Evolutionary conservation across 345 rosid genomes (phyloP).

Genomic region (Trapa incisa): DNA sequence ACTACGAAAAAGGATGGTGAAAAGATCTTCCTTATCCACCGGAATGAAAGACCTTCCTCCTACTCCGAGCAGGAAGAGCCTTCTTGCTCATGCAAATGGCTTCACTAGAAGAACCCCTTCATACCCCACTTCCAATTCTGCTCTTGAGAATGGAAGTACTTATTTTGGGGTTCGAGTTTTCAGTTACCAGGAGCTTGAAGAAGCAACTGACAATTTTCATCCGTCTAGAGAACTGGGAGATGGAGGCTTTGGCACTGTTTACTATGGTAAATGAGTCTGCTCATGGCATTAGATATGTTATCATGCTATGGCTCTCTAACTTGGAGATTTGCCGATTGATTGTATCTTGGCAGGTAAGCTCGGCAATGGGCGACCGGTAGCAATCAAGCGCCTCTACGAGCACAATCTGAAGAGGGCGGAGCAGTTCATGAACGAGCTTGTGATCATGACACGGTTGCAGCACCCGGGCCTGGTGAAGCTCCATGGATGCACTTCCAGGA

Average conservation of each 20-base stretch:
- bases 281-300: too few relatives aligned
- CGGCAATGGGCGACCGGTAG: constrained; percentile 20
- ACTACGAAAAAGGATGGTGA: not conserved
- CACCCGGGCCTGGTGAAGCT: constrained; percentile 22
- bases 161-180: constrained; percentile 22
- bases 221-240: constrained; percentile 20
- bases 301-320: too few relatives aligned
- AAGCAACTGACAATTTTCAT: constrained; percentile 19
- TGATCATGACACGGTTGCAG: constrained; percentile 17
- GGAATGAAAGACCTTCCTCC: constrained; percentile 1
- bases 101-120: constrained; percentile 6
- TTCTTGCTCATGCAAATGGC: not conserved
- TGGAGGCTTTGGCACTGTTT: constrained; percentile 27
- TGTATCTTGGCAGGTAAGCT: constrained; percentile 13
- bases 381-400: constrained; percentile 24
- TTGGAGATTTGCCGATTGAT: too few relatives aligned
- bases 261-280: constrained; percentile 11
- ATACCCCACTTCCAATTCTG: constrained; percentile 5
- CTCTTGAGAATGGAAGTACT: constrained; percentile 10
- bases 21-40: not conserved
- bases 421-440: constrained; percentile 24
- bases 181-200: constrained; percentile 18
- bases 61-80: constrained; percentile 11
- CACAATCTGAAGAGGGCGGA: constrained; percentile 17
- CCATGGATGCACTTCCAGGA: constrained; percentile 24